phyloP scores from a whole-genome alignment of 1,284 basidiomycete species.

The Gomphus sp. region DNA sequence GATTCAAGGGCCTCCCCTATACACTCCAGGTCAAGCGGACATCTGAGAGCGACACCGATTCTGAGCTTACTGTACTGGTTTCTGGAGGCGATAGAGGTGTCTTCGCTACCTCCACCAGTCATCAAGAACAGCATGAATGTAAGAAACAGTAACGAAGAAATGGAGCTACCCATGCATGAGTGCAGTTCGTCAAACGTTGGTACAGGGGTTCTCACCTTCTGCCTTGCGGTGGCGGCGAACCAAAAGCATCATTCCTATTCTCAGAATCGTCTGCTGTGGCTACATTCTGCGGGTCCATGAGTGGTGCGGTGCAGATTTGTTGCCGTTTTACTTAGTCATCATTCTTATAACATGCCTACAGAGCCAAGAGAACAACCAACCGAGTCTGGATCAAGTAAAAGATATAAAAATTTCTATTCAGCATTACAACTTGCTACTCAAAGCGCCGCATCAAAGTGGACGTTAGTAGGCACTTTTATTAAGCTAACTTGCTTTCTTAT shows the following conservation, averaged over 20 bases:
- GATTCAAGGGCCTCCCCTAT: slow-evolving; percentile 39
- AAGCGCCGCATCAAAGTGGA: slow-evolving; percentile 71
- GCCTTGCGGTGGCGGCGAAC: background rate
- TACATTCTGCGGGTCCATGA: slow-evolving; percentile 9
- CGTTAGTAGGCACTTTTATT: slow-evolving; percentile 36
- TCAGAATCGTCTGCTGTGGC: slow-evolving; percentile 6
- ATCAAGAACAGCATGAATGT: slow-evolving; percentile 68
- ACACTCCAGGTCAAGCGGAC: background rate
- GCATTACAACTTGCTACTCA: slow-evolving; percentile 68
- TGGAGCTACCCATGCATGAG: slow-evolving; percentile 31
- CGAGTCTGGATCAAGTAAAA: slow-evolving; percentile 38
- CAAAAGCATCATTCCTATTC: slow-evolving; percentile 5
- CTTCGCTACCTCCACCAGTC: slow-evolving; percentile 22
- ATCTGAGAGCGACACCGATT: background rate
- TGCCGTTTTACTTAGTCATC: background rate
- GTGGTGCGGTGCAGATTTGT: background rate
- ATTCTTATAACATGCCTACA: background rate
- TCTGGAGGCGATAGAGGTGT: slow-evolving; percentile 11
- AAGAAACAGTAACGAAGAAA: slow-evolving; percentile 67
- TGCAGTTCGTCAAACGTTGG: background rate
- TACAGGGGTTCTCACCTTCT: background rate
- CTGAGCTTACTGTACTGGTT: slow-evolving; percentile 14
- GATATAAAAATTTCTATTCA: slow-evolving; percentile 68
- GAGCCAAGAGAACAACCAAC: background rate
- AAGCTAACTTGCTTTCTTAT: background rate